These are phyloP conservation scores for Salix brachista DNA, from an alignment of 345 rosid genomes.

Conservation along the genomic window DNA sequence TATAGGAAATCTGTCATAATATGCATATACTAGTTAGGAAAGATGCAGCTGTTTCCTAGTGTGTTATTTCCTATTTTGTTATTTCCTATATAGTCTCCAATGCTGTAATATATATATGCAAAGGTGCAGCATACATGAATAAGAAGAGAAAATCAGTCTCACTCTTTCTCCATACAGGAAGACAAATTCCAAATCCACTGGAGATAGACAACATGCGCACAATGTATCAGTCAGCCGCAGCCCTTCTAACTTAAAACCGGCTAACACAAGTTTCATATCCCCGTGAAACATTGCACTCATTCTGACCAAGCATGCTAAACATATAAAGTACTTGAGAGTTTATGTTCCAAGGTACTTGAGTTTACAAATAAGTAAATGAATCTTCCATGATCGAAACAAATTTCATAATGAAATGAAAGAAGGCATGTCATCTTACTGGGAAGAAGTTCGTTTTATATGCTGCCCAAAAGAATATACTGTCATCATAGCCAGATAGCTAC, in stretches of 20 bases:
- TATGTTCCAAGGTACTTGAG: background rate
- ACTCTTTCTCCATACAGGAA: background rate
- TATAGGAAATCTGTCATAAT: no score
- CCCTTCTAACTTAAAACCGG: background rate
- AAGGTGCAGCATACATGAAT: no score
- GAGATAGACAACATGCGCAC: background rate
- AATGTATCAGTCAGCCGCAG: background rate
- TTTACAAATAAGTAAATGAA: background rate
- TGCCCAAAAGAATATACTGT: slow-evolving; percentile 97
- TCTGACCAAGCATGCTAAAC: background rate
- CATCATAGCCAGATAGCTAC: slow-evolving; percentile 96
- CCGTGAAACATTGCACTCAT: background rate
- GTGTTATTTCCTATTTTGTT: no score
- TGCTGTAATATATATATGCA: no score
- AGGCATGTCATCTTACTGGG: slow-evolving; percentile 50
- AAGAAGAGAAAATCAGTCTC: no score
- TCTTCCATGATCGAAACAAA: background rate
- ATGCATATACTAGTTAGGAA: no score
- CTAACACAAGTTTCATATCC: background rate
- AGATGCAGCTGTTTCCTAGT: no score
- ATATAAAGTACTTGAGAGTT: background rate
- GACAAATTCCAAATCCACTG: background rate
- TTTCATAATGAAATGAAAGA: slow-evolving; percentile 1
- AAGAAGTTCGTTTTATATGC: slow-evolving; percentile 92
- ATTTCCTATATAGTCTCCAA: no score